A percentile compares a stretch with the other conserved stretches of the same genome.
Conservation (phyloP, 176 grass and related monocot species). For the Paspalum vaginatum region DNA sequence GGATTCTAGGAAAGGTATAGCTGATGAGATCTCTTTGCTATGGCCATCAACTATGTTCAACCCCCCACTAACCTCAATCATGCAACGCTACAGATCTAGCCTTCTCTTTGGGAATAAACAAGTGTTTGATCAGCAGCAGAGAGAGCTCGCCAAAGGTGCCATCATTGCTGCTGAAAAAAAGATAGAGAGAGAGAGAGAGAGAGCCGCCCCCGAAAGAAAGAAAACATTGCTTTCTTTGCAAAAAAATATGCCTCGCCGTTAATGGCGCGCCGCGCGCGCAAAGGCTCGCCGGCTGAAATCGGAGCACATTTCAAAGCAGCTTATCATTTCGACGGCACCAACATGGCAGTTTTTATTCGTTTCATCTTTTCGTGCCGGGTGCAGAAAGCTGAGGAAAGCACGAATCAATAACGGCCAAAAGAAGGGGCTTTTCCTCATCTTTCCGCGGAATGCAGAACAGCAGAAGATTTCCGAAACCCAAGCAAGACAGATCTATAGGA, state of each 20-base stretch:
- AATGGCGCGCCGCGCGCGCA: not conserved
- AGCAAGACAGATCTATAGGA: slow-evolving; percentile 32
- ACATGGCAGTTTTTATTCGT: not conserved
- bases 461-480: not conserved
- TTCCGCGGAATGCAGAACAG: slow-evolving; percentile 34
- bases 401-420: slow-evolving; percentile 27
- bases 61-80: slow-evolving; percentile 33
- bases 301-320: not conserved
- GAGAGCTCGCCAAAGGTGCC: slow-evolving; percentile 25
- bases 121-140: slow-evolving; percentile 30
- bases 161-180: slow-evolving; percentile 21
- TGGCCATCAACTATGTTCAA: slow-evolving; percentile 26
- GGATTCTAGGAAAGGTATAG: slow-evolving; percentile 34
- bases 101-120: slow-evolving; percentile 36
- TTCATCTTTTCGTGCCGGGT: not conserved
- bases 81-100: slow-evolving; percentile 50
- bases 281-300: slow-evolving; percentile 10
- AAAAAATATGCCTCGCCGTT: not conserved
- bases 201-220: not conserved
- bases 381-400: slow-evolving; percentile 30
- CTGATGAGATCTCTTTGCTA: slow-evolving; percentile 8
- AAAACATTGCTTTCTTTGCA: not conserved
- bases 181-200: too few relatives aligned
- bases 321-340: not conserved
- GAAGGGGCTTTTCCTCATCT: slow-evolving; percentile 17